phyloP scores from a whole-genome alignment of 345 rosid genomes.

The Eucalyptus polybractea region DNA sequence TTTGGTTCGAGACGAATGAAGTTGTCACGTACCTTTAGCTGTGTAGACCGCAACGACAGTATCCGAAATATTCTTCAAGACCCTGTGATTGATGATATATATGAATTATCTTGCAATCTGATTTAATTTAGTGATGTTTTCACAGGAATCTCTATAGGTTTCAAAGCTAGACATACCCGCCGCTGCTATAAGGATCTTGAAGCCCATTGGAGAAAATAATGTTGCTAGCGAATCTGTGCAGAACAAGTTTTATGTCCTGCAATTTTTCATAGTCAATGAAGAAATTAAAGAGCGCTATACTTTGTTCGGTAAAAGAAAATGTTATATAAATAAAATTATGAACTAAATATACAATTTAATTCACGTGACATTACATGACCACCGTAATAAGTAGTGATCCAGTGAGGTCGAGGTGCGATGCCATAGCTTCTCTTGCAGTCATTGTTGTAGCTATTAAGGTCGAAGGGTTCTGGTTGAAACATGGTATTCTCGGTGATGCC shows the following conservation, averaged over 20 bases:
- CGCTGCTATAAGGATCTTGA: constrained; percentile 39
- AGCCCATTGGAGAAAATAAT: constrained; percentile 52
- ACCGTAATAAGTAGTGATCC: background rate
- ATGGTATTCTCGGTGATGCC: background rate
- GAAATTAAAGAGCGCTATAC: background rate
- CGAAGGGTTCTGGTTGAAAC: background rate
- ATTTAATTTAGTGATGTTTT: background rate
- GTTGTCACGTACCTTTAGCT: rapidly evolving
- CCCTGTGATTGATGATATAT: background rate
- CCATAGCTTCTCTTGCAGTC: background rate
- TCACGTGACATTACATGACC: background rate
- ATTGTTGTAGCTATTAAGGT: background rate
- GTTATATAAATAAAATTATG: background rate
- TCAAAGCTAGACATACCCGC: constrained; percentile 8
- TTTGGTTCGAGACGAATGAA: background rate
- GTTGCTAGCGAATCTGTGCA: constrained; percentile 32
- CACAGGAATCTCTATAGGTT: background rate
- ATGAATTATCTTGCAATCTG: background rate
- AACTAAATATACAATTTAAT: background rate
- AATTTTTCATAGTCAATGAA: background rate
- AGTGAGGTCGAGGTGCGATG: background rate
- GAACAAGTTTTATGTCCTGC: constrained; percentile 35
- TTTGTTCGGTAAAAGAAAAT: background rate
- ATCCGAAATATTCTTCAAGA: background rate
- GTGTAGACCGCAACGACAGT: background rate